Conservation (phyloP, 352 stramenopile species). For the Peronospora destructor region DNA sequence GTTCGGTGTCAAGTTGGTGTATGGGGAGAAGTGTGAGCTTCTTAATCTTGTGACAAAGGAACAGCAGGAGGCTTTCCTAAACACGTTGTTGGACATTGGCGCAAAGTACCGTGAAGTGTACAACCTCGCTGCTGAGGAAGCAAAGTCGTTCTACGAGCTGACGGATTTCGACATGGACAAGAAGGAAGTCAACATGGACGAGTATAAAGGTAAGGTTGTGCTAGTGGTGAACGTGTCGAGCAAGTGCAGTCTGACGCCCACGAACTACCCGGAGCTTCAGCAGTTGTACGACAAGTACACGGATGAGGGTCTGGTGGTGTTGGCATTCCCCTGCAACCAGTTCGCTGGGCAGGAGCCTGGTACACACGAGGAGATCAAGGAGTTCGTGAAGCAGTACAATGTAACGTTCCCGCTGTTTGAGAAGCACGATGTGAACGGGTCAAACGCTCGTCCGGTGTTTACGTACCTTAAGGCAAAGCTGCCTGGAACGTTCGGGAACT, state of each 20-base stretch:
- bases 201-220: conserved; percentile 63
- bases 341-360: conserved; percentile 47
- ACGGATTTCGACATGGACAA: conserved; percentile 67
- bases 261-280: conserved; percentile 83
- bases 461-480: conserved; percentile 78
- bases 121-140: conserved; percentile 29
- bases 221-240: conserved; percentile 80
- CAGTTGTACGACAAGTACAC: conserved; percentile 70
- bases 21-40: conserved; percentile 37
- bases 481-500: conserved; percentile 57
- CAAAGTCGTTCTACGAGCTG: conserved; percentile 74
- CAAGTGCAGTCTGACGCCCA: conserved; percentile 74
- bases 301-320: conserved; percentile 49
- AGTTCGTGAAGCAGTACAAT: conserved; percentile 56
- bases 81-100: conserved; percentile 40
- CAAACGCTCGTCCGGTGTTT: conserved; percentile 71
- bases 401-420: conserved; percentile 45
- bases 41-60: conserved; percentile 38
- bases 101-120: conserved; percentile 40
- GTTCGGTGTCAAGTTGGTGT: conserved; percentile 40
- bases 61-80: conserved; percentile 43
- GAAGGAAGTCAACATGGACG: conserved; percentile 58
- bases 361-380: conserved; percentile 73
- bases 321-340: conserved; percentile 88
- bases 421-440: conserved; percentile 86